phyloP scores from a whole-genome alignment of 139 green algal species.

The Pleodorina starrii region DNA sequence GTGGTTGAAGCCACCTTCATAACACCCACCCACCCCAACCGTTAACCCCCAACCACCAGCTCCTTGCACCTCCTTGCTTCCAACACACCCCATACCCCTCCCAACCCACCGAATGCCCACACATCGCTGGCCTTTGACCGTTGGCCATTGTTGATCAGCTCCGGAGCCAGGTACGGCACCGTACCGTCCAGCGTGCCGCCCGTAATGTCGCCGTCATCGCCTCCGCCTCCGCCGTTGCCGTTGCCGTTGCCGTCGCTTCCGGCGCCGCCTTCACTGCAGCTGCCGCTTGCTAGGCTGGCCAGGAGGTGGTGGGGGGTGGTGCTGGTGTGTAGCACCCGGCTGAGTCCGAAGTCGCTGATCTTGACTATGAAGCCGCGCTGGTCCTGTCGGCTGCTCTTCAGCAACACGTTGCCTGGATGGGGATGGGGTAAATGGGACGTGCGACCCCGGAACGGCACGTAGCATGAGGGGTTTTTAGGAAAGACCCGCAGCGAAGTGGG shows the following conservation, averaged over 20 bases:
- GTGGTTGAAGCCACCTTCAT: too few species aligned
- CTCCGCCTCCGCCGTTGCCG: not conserved
- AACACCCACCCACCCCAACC: too few species aligned
- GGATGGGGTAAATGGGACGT: too few species aligned
- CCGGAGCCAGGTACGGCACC: constrained; percentile 35
- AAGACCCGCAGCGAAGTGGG: too few species aligned
- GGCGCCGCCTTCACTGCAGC: not conserved
- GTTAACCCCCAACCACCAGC: too few species aligned
- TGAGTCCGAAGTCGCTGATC: constrained; percentile 76
- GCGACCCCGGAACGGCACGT: too few species aligned
- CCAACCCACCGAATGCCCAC: constrained; percentile 7
- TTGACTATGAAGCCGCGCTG: constrained; percentile 72
- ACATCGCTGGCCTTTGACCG: constrained; percentile 40
- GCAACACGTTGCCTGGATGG: constrained; percentile 72
- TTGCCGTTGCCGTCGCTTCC: not conserved
- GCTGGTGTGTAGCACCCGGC: constrained; percentile 15
- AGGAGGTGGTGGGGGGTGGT: not conserved
- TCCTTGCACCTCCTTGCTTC: too few species aligned
- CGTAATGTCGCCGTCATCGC: not conserved
- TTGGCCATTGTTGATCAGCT: constrained; percentile 31
- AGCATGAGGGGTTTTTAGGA: too few species aligned
- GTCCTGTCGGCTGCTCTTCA: constrained; percentile 54
- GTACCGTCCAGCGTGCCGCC: constrained; percentile 23
- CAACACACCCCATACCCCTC: too few species aligned
- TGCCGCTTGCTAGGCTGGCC: not conserved